Evolutionary conservation across 345 rosid species (phyloP), one percentile per base, ranked within the genome.

Genomic region (Ceriops decandra): DNA sequence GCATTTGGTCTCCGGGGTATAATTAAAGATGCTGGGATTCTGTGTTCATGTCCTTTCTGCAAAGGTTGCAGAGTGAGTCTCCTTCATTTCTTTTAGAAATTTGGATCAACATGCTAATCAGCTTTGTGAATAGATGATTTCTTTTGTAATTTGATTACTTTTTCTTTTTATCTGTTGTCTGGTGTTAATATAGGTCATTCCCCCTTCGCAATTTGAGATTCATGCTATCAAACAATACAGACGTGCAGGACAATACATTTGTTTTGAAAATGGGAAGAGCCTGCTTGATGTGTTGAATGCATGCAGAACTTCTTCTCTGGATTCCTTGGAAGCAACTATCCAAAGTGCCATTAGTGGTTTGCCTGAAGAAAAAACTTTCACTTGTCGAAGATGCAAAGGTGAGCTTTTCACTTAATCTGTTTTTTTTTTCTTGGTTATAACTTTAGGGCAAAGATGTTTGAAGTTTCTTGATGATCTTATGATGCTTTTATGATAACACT

Each of bases 231-330:
- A 87, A 62, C 93, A 87, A 70, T 95, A 91, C 77, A 85, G 90
- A 78, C 91, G 97, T 36, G 99, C 97, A 24, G 82, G 91, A 46
- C 99, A 95, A 63, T 95, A 95, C 79, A 95, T 88, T 71, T 95
- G 99, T 79, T 86, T 95, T 72, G 97, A 91, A 82, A 95, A 95
- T 80, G 99, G 99, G 69, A 95, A 88, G 85, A 95, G 99, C 86
- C 85, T 95, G 80, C 96, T 95, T 66, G 99, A 95, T 60, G 85
- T 91, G 70, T 77, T 95, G 81, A 85, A 86, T 82, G 85, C 85
- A 64, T 87, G 97, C 85, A 82, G 99, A 80, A 73, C 76, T 64
- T 80, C 81, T 74, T 93, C 92, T 62, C 81, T 89, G 68, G 91
- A 88, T 71, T 73, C 83, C 47, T 75, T 95, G 78, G 91, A 86